These are phyloP conservation scores for Carallia pectinifolia DNA, from an alignment of 345 rosid species.

Conservation along the genomic window DNA sequence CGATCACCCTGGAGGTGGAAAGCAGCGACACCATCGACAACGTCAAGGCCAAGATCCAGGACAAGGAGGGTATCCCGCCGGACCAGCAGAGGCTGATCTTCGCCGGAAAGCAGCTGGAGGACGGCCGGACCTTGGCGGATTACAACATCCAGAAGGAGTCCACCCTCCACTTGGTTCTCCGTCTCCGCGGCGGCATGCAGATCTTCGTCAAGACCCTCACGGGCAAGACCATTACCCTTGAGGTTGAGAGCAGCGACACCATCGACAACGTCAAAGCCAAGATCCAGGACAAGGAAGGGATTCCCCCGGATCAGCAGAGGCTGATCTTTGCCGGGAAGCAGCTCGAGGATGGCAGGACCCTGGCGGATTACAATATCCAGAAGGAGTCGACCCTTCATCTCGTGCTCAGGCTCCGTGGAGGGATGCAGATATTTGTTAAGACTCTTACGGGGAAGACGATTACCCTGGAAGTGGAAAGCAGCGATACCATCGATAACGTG, in stretches of 20 bases:
- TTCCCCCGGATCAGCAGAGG: slow-evolving; percentile 26
- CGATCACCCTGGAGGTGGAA: slow-evolving; percentile 25
- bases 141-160: slow-evolving; percentile 24
- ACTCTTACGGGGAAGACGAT: slow-evolving; percentile 25
- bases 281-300: slow-evolving; percentile 27
- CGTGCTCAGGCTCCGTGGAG: slow-evolving; percentile 21
- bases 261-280: slow-evolving; percentile 27
- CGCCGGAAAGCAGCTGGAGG: slow-evolving; percentile 29
- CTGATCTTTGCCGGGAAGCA: slow-evolving; percentile 26
- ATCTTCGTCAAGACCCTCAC: slow-evolving; percentile 26
- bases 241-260: slow-evolving; percentile 29
- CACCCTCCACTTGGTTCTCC: slow-evolving; percentile 22
- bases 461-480: slow-evolving; percentile 26
- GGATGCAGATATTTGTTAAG: slow-evolving; percentile 27
- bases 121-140: slow-evolving; percentile 25
- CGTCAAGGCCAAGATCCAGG: slow-evolving; percentile 28
- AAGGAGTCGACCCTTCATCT: slow-evolving; percentile 26
- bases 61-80: slow-evolving; percentile 28
- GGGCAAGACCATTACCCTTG: slow-evolving; percentile 18
- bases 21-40: slow-evolving; percentile 31
- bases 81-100: slow-evolving; percentile 28
- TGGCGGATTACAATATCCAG: slow-evolving; percentile 26
- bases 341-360: slow-evolving; percentile 25
- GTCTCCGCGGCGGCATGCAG: slow-evolving; percentile 28
- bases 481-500: slow-evolving; percentile 23